Percentiles rank a stretch among this genome's conserved stretches.
Conservation (phyloP, 306 rosid species). For the Sicyos baderoa region DNA sequence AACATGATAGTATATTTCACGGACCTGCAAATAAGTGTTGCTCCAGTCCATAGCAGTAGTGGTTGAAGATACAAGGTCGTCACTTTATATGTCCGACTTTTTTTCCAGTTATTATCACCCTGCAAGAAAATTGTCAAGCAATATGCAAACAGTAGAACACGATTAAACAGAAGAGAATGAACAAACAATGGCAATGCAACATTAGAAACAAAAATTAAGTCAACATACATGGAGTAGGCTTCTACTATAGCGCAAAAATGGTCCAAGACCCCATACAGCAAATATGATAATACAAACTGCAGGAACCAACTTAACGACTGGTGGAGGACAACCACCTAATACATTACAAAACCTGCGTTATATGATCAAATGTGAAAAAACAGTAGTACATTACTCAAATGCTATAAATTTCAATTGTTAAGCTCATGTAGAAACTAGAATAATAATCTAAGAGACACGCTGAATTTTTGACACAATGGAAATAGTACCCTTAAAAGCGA, state of each 20-base stretch:
- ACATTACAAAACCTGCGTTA: constrained; percentile 53
- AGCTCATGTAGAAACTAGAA: not conserved
- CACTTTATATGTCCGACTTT: constrained; percentile 53
- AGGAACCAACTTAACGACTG: constrained; percentile 46
- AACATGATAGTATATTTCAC: constrained; percentile 4
- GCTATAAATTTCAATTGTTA: constrained; percentile 15
- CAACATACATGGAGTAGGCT: constrained; percentile 49
- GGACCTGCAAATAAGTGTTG: constrained; percentile 83
- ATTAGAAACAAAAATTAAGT: constrained; percentile 20
- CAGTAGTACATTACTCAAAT: not conserved
- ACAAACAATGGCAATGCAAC: constrained; percentile 6
- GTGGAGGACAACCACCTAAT: constrained; percentile 54
- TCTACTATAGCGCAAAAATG: constrained; percentile 53
- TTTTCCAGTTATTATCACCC: constrained; percentile 81
- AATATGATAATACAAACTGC: constrained; percentile 57
- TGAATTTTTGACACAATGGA: not conserved
- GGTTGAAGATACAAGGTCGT: constrained; percentile 70
- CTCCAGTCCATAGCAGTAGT: constrained; percentile 74
- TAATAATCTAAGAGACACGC: not conserved
- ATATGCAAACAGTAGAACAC: not conserved
- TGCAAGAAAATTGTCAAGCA: constrained; percentile 31
- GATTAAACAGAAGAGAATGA: not conserved
- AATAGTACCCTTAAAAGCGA: too few species aligned
- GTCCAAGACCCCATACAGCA: constrained; percentile 78
- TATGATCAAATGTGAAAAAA: constrained; percentile 13